Evolutionary conservation across 345 rosid species (phyloP).

Genomic region (Corchorus capsularis): DNA sequence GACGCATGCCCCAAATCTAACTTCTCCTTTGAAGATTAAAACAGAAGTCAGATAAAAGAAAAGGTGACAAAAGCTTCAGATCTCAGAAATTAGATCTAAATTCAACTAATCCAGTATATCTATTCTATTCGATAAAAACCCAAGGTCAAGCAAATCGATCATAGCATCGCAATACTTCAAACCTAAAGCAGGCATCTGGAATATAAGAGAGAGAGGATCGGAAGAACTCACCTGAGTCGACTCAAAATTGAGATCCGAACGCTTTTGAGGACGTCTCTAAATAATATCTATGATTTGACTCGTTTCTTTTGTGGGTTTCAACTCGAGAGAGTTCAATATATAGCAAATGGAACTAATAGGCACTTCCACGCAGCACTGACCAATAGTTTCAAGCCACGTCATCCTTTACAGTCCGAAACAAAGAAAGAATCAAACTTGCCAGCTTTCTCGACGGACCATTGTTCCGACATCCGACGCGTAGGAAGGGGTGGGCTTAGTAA

Average conservation of each 20-base stretch:
- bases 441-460: neutral
- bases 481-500: neutral
- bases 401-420: neutral
- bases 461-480: neutral
- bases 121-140: neutral
- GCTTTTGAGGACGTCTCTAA: neutral
- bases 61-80: neutral
- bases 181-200: neutral
- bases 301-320: neutral
- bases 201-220: neutral
- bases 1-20: neutral
- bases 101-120: neutral
- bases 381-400: neutral
- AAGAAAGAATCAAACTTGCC: neutral
- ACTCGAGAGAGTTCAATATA: neutral
- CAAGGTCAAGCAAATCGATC: neutral
- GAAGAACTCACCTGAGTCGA: constrained; percentile 13
- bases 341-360: too few relatives aligned
- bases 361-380: neutral
- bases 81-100: constrained; percentile 3
- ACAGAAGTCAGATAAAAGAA: neutral
- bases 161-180: neutral
- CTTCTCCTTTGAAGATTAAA: neutral
- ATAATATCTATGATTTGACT: neutral
- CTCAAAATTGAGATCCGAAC: neutral